These are phyloP conservation scores for Alternaria alternata DNA, from an alignment of 2,329 filamentous ascomycete genomes.

Conservation along the genomic window DNA sequence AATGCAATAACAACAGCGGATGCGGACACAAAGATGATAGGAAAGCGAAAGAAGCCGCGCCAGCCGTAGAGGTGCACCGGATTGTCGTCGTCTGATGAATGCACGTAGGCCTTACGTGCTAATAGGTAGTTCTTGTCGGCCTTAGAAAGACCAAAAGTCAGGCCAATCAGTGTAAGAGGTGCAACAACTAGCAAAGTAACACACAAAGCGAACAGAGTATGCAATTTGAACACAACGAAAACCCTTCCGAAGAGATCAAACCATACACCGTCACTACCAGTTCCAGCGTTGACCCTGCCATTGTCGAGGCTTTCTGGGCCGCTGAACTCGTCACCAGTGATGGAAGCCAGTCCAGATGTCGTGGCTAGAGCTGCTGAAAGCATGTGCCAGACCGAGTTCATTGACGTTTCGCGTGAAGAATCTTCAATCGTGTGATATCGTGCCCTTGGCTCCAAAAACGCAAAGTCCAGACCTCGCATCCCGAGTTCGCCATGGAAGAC, in stretches of 20 bases:
- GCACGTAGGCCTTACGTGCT: constrained; percentile 68
- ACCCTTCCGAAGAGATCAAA: constrained; percentile 87
- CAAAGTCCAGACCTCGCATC: constrained; percentile 87
- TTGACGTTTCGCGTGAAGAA: constrained; percentile 79
- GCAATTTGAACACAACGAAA: constrained; percentile 80
- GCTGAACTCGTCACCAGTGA: constrained; percentile 72
- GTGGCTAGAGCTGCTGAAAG: constrained; percentile 82
- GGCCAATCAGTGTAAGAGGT: constrained; percentile 74
- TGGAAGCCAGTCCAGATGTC: constrained; percentile 72
- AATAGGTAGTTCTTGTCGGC: constrained; percentile 91
- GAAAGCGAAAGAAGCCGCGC: constrained; percentile 85
- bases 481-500: constrained; percentile 81
- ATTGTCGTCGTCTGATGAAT: constrained; percentile 66
- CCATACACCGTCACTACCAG: constrained; percentile 79
- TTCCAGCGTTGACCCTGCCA: constrained; percentile 71
- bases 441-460: constrained; percentile 86
- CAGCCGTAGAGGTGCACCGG: constrained; percentile 74
- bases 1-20: constrained; percentile 74
- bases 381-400: constrained; percentile 88
- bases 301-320: constrained; percentile 62
- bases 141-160: constrained; percentile 73
- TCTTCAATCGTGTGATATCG: constrained; percentile 93
- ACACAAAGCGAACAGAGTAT: constrained; percentile 87
- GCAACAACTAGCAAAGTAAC: constrained; percentile 82
- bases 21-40: constrained; percentile 74